phyloP scores from a whole-genome alignment of 169 alveolate species.

The Eimeria maxima region DNA sequence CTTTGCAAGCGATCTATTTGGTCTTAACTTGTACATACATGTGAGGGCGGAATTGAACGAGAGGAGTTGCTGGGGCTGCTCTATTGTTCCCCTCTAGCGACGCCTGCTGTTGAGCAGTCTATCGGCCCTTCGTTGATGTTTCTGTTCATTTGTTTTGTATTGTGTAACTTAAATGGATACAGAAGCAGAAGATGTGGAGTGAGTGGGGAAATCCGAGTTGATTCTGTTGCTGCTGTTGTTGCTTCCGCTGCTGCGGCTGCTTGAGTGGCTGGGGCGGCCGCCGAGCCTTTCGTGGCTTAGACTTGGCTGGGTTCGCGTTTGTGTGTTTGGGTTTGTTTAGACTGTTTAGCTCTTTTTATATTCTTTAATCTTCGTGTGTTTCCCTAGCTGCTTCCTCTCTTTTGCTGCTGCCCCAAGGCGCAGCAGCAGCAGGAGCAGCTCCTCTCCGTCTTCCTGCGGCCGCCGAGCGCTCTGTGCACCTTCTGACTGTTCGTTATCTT shows the following conservation, averaged over 20 bases:
- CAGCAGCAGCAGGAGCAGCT: not conserved
- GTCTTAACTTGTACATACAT: not conserved
- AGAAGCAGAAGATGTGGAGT: not conserved
- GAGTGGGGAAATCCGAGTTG: not conserved
- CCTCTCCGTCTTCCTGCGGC: not conserved
- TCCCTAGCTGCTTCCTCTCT: not conserved
- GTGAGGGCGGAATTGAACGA: not conserved
- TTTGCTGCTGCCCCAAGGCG: not conserved
- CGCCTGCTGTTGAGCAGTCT: not conserved
- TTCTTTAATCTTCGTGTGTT: not conserved
- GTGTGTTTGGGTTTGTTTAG: not conserved
- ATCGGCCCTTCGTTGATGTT: not conserved
- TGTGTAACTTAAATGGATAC: not conserved
- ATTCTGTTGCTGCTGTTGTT: not conserved
- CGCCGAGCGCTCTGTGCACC: not conserved
- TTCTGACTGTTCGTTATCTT: not conserved
- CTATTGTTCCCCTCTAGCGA: not conserved
- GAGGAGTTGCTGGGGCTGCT: not conserved
- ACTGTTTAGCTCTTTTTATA: not conserved
- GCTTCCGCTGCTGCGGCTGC: slow-evolving; percentile 1
- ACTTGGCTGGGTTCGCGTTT: not conserved
- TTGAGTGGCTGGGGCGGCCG: not conserved
- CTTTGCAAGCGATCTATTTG: not conserved
- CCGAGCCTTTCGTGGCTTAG: not conserved
- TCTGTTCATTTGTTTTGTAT: not conserved